These are phyloP conservation scores for Penicillium cataractarum DNA, from an alignment of 495 filamentous ascomycete species.

Conservation along the genomic window DNA sequence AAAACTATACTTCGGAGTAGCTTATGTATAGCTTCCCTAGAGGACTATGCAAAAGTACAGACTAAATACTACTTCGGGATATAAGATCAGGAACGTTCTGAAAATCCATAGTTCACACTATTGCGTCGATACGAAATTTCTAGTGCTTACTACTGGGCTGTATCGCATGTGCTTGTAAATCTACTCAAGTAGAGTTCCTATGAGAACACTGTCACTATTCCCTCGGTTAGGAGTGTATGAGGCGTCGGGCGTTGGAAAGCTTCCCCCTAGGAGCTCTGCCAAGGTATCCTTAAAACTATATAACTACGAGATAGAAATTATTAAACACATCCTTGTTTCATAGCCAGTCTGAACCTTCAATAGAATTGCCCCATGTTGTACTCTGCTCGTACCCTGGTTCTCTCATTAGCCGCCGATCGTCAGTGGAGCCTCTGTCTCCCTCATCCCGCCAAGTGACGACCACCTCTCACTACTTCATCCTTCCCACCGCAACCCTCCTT, in stretches of 20 bases:
- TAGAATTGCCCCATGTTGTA: constrained; percentile 10
- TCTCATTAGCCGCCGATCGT: constrained; percentile 46
- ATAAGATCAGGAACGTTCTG: no score
- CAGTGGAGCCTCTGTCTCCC: constrained; percentile 40
- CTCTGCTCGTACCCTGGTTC: constrained; percentile 27
- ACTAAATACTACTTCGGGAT: not conserved
- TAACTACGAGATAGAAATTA: not conserved
- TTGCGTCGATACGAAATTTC: no score
- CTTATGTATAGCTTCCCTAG: no score
- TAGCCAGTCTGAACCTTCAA: not conserved
- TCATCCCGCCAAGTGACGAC: constrained; percentile 45
- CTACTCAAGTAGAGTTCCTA: not conserved
- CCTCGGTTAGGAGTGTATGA: constrained; percentile 1
- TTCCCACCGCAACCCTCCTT: constrained; percentile 15
- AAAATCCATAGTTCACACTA: no score
- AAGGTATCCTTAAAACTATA: not conserved
- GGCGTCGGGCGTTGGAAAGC: not conserved
- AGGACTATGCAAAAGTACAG: no score
- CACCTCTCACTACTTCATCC: constrained; percentile 36
- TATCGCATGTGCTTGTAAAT: not conserved
- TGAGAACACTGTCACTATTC: not conserved
- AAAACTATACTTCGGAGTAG: no score
- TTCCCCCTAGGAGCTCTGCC: not conserved
- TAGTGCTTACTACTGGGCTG: no score
- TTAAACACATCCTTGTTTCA: not conserved